Evolutionary conservation across 805 yeast genomes (phyloP).

Genomic region (Clavispora santaluciae): DNA sequence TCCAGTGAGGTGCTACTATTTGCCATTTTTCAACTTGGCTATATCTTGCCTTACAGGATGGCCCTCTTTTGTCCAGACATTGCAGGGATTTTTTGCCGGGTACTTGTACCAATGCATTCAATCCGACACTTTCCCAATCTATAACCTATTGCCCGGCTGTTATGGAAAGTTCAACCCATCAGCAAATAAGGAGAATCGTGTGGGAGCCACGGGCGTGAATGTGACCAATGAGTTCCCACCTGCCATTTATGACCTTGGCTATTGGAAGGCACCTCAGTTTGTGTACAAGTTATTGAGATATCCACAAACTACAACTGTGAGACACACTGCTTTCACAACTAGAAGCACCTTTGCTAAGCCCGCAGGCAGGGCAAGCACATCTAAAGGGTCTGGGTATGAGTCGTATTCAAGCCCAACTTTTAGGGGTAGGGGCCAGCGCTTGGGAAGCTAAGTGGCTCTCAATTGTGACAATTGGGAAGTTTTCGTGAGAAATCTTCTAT

Average conservation of each 20-base stretch:
- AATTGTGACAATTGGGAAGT: no score
- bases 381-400: neutral
- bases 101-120: slow-evolving; percentile 61
- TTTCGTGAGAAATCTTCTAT: no score
- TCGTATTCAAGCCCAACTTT: neutral
- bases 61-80: slow-evolving; percentile 32
- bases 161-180: slow-evolving; percentile 12
- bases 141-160: slow-evolving; percentile 33
- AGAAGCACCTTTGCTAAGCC: neutral
- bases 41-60: slow-evolving; percentile 40
- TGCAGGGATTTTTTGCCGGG: slow-evolving; percentile 51
- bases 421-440: slow-evolving; percentile 3
- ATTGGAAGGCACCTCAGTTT: slow-evolving; percentile 51
- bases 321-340: slow-evolving; percentile 26
- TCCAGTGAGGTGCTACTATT: slow-evolving; percentile 52
- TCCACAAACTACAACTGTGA: slow-evolving; percentile 21
- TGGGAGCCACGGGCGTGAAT: slow-evolving; percentile 22
- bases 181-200: slow-evolving; percentile 20
- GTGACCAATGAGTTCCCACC: slow-evolving; percentile 8
- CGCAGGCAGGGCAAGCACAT: neutral
- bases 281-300: slow-evolving; percentile 28
- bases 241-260: slow-evolving; percentile 48
- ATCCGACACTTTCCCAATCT: slow-evolving; percentile 45
- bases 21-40: slow-evolving; percentile 40
- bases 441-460: neutral